Base-by-base conservation (phyloP, 2,329 filamentous ascomycete species). In the Microsporum canis region DNA sequence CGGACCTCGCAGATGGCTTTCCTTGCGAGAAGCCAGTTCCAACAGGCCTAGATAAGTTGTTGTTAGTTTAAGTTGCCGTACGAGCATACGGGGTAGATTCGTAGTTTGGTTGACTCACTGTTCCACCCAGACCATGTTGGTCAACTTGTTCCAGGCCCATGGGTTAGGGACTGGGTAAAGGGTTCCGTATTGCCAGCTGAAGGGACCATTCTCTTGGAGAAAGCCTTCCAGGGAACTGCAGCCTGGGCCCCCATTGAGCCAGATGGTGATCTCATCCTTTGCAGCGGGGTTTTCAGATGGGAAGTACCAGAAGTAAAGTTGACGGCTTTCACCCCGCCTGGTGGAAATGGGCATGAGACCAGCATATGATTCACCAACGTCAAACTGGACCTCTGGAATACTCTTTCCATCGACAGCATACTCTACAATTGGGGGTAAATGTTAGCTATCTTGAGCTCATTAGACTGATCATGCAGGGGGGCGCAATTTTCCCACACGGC, bases 71-170 rank as follows among this genome's bases (percentile, higher is more conserved):
- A 10, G 68, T 66, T 51, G 3, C 57, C 41, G 29, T 36, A 12
- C 45, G 8, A 5, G 14, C 27, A 14, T 12, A n/a, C 10, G 10
- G 17, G 8, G 14, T 17, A 3, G 27, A 39, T 23, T 8, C 17
- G 17, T 23, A 23, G 17, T 4, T 47, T 31, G 10, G 33, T 14
- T 43, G 17, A 49, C 75, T 3, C 84, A 85, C 69, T 88, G 86
- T 67, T 89, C 88, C 6, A 88, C 79, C 82, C 85, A 94, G 55
- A 94, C 76, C 68, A 91, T 82, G 71, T 91, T 90, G 59, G 88
- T 88, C 39, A 92, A 73, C 58, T 87, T 87, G 63, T 83, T 82
- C 87, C 87, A 91, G n/a, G 82, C 81, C 76, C 86, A 91, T 0
- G 82, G 79, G 69, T 91, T 91, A 51, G 77, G 74, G 0, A 84